Base-by-base conservation (phyloP, 257 asterid genomes). In the Solanum lycopersicoides region DNA sequence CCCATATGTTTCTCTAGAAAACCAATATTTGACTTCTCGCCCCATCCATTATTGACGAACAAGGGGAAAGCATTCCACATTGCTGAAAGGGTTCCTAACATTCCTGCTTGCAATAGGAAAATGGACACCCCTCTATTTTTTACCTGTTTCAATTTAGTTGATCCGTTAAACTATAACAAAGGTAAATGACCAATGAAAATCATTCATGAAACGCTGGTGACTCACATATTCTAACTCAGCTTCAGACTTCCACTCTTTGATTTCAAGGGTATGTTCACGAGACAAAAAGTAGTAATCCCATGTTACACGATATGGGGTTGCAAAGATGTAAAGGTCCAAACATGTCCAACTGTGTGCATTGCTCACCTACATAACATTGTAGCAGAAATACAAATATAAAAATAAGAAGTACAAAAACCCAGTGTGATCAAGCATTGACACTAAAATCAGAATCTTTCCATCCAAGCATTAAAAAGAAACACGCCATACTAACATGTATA, bases 331-430 rank as follows among this genome's bases (percentile, higher is more conserved):
- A 47, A 96, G 93, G 91, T 96, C 99, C 96, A 95, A 92, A 77
- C 99, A 96, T 50, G 98, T 96, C 96, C 92, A 95, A 88, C 98
- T 96, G 89, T 94, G 98, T 12, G 98, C 95, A 6, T 94, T 83
- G 87, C 88, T 91, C 83, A 94, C 92, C 98, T 95, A 95, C 32
- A 91, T 60, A 87, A 12, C 11, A 9, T 47, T 80, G 68, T 47
- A 47, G 47, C n/a, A 80, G 18, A 80, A 3, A n/a, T n/a, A n/a
- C n/a, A n/a, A n/a, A n/a, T n/a, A n/a, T n/a, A n/a, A n/a, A n/a
- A n/a, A n/a, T n/a, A n/a, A n/a, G n/a, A n/a, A n/a, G n/a, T n/a
- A n/a, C n/a, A n/a, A n/a, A n/a, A n/a, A 79, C 41, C 21, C 53
- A 35, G 16, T 6, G 21, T 76, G 84, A 28, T 30, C 85, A 80